Conservation (phyloP, 805 yeast genomes). For the Starmerella scarabaei region DNA sequence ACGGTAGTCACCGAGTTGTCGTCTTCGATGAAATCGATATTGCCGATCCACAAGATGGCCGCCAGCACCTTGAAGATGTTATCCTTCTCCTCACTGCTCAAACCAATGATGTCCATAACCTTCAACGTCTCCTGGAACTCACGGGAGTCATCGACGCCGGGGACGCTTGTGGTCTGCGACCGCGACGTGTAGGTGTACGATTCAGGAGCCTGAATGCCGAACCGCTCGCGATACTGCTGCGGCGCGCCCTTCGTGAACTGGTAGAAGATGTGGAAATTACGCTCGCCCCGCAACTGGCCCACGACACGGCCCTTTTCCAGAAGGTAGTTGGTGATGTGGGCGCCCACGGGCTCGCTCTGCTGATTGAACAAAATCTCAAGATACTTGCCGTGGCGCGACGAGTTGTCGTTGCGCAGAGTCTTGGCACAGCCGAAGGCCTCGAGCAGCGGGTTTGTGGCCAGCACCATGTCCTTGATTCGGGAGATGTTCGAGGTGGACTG, state of each 20-base stretch:
- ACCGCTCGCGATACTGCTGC: slow-evolving; percentile 65
- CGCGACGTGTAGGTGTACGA: slow-evolving; percentile 79
- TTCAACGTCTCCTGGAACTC: slow-evolving; percentile 70
- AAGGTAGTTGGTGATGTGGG: slow-evolving; percentile 87
- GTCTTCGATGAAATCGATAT: slow-evolving; percentile 62
- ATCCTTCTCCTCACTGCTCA: slow-evolving; percentile 73
- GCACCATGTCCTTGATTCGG: slow-evolving; percentile 88
- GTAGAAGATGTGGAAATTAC: slow-evolving; percentile 94
- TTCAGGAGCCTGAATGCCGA: slow-evolving; percentile 90
- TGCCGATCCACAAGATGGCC: slow-evolving; percentile 88
- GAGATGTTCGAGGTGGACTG: slow-evolving; percentile 53
- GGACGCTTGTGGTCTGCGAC: slow-evolving; percentile 74
- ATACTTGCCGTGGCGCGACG: slow-evolving; percentile 87
- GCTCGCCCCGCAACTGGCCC: slow-evolving; percentile 80
- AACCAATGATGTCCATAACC: slow-evolving; percentile 84
- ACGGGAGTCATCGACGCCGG: slow-evolving; percentile 66
- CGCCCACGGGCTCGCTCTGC: slow-evolving; percentile 80
- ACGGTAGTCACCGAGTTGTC: slow-evolving; percentile 75
- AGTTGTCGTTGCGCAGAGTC: slow-evolving; percentile 76
- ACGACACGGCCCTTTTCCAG: slow-evolving; percentile 94
- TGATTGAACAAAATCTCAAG: slow-evolving; percentile 78
- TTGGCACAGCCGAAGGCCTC: slow-evolving; percentile 93
- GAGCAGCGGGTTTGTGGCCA: slow-evolving; percentile 87
- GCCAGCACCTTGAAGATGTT: slow-evolving; percentile 76
- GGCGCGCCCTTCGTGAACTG: slow-evolving; percentile 89